These are phyloP conservation scores for Aspergillus ruber DNA, from an alignment of 2,329 filamentous ascomycete genomes.

Conservation along the genomic window DNA sequence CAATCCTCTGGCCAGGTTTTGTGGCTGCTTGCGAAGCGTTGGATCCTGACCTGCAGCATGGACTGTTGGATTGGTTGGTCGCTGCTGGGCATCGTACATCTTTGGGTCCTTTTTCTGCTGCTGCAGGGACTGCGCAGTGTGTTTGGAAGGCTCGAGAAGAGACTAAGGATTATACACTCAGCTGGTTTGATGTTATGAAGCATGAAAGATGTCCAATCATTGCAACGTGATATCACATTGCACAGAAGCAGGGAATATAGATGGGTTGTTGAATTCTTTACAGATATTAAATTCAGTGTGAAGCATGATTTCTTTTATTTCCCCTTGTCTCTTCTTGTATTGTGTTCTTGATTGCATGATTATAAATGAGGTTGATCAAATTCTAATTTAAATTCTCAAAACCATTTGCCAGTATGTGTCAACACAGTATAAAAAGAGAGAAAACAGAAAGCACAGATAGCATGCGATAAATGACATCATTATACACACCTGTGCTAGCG, in stretches of 20 bases:
- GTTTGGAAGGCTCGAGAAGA: slow-evolving; percentile 14
- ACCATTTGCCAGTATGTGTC: too few species aligned
- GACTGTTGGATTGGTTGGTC: slow-evolving; percentile 10
- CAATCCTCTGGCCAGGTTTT: slow-evolving; percentile 25
- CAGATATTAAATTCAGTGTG: not conserved
- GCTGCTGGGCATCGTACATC: slow-evolving; percentile 3
- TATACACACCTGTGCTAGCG: too few species aligned
- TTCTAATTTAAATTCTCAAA: too few species aligned
- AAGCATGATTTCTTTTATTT: too few species aligned
- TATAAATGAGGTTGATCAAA: too few species aligned
- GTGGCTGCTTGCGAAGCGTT: slow-evolving; percentile 28
- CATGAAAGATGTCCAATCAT: not conserved
- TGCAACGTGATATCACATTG: not conserved
- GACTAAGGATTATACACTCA: slow-evolving; percentile 6
- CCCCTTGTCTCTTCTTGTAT: too few species aligned
- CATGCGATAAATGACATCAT: too few species aligned
- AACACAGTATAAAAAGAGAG: too few species aligned
- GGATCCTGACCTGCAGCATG: slow-evolving; percentile 1
- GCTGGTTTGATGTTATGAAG: slow-evolving; percentile 12
- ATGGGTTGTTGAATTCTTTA: not conserved
- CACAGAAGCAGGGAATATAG: too few species aligned
- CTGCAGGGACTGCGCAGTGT: slow-evolving; percentile 9
- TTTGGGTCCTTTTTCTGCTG: slow-evolving; percentile 7
- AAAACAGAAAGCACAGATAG: too few species aligned
- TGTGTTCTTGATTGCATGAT: too few species aligned